Conservation (phyloP, 2,329 filamentous ascomycete species). For the Paramyrothecium sp. region DNA sequence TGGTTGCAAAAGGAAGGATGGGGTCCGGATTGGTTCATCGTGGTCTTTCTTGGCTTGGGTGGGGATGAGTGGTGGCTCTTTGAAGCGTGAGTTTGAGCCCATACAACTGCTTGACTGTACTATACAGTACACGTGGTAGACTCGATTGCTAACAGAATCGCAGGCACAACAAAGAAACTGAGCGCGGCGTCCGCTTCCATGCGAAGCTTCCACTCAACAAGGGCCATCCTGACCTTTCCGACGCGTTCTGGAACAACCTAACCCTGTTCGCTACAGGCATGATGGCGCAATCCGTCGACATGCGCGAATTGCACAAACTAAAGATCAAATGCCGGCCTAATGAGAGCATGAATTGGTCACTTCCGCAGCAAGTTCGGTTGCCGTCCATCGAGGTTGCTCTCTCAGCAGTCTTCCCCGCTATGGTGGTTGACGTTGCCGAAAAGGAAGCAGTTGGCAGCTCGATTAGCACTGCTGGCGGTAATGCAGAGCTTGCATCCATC, state of each 20-base stretch:
- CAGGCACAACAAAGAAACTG: constrained; percentile 23
- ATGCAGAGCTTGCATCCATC: constrained; percentile 19
- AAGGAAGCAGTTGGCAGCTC: constrained; percentile 9
- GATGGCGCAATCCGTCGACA: constrained; percentile 49
- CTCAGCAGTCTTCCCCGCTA: constrained; percentile 40
- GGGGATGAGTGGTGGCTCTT: constrained; percentile 81
- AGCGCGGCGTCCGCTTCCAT: constrained; percentile 26
- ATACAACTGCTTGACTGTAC: constrained; percentile 9
- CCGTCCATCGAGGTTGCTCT: constrained; percentile 50
- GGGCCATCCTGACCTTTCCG: constrained; percentile 42
- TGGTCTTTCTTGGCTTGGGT: constrained; percentile 65
- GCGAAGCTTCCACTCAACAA: constrained; percentile 42
- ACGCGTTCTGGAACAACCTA: constrained; percentile 51
- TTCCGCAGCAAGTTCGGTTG: constrained; percentile 42
- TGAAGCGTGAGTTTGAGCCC: constrained; percentile 49
- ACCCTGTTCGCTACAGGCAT: constrained; percentile 49
- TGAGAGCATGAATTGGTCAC: constrained; percentile 31
- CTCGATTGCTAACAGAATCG: neutral
- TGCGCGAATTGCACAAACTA: constrained; percentile 44
- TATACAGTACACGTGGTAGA: constrained; percentile 2
- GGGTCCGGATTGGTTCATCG: constrained; percentile 69
- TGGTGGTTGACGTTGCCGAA: constrained; percentile 23
- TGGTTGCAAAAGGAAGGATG: constrained; percentile 75
- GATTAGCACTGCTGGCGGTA: constrained; percentile 5
- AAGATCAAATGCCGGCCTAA: constrained; percentile 38